Evolutionary conservation across 2,329 filamentous ascomycete genomes (phyloP).

Genomic region (Microsporum audouinii): DNA sequence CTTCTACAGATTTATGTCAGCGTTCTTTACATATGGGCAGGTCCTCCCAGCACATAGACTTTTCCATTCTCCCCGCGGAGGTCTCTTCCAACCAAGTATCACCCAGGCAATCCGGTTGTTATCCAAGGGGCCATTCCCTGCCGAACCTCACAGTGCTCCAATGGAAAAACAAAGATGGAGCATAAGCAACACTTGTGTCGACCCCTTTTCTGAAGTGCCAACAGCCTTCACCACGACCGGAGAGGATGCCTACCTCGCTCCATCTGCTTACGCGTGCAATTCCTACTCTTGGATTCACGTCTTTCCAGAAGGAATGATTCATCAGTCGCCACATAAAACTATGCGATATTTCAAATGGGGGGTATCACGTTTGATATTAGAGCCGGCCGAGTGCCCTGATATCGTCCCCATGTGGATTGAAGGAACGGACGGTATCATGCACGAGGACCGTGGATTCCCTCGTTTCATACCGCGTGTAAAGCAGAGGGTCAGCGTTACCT

Average conservation of each 20-base stretch:
- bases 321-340: slow-evolving; percentile 66
- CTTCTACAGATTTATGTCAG: slow-evolving; percentile 47
- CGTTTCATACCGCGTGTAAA: slow-evolving; percentile 67
- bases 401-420: slow-evolving; percentile 92
- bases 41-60: slow-evolving; percentile 78
- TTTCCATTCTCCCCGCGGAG: slow-evolving; percentile 66
- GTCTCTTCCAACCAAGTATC: slow-evolving; percentile 81
- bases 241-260: slow-evolving; percentile 49
- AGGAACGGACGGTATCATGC: slow-evolving; percentile 78
- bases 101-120: slow-evolving; percentile 75
- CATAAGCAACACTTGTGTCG: slow-evolving; percentile 33
- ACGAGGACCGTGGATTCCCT: slow-evolving; percentile 67
- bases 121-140: slow-evolving; percentile 51
- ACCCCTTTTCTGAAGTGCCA: slow-evolving; percentile 36
- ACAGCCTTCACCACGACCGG: slow-evolving; percentile 32
- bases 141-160: slow-evolving; percentile 34
- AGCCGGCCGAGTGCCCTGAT: slow-evolving; percentile 75
- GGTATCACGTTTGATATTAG: slow-evolving; percentile 77
- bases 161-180: slow-evolving; percentile 30
- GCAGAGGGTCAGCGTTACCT: slow-evolving; percentile 59
- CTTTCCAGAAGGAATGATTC: slow-evolving; percentile 89
- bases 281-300: slow-evolving; percentile 82
- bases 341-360: slow-evolving; percentile 99
- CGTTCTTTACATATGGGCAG: slow-evolving; percentile 83
- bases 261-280: slow-evolving; percentile 58